A percentile compares a stretch with the other conserved stretches of the same genome.
phyloP scores from a whole-genome alignment of 495 filamentous ascomycete genomes.

The Aspergillus indologenus region DNA sequence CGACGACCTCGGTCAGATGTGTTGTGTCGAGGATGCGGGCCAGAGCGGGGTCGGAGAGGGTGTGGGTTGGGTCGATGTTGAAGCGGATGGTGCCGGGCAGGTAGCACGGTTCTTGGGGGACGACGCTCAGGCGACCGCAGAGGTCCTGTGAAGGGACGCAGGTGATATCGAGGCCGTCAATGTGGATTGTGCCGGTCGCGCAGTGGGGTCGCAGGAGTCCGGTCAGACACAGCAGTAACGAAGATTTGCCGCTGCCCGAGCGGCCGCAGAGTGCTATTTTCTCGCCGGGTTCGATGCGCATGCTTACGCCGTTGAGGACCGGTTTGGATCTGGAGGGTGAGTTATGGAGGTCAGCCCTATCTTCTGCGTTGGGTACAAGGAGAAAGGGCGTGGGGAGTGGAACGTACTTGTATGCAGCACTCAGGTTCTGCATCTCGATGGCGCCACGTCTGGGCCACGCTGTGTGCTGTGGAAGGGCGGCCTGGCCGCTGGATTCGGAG shows the following conservation, averaged over 20 bases:
- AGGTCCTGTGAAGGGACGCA: no score
- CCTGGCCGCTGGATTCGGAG: slow-evolving; percentile 13
- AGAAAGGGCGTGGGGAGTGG: neutral
- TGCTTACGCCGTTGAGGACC: slow-evolving; percentile 22
- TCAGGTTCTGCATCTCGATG: slow-evolving; percentile 24
- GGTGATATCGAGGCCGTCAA: no score
- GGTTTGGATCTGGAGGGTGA: neutral
- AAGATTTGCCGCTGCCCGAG: slow-evolving; percentile 31
- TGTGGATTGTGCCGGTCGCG: no score
- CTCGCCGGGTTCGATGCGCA: slow-evolving; percentile 24
- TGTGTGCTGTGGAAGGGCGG: neutral
- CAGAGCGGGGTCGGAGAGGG: no score
- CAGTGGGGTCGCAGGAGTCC: no score
- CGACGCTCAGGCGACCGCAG: no score
- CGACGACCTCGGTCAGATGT: no score
- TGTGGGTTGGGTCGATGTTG: no score
- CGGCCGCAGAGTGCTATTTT: slow-evolving; percentile 32
- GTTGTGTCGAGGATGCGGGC: no score
- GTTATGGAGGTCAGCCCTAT: neutral
- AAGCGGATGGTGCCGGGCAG: no score
- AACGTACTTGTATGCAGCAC: slow-evolving; percentile 23
- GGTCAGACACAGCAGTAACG: slow-evolving; percentile 14
- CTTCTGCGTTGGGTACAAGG: neutral
- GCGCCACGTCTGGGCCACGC: slow-evolving; percentile 30
- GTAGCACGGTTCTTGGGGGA: no score